Base-by-base conservation (phyloP, 352 stramenopile species). In the Phytophthora pisi region DNA sequence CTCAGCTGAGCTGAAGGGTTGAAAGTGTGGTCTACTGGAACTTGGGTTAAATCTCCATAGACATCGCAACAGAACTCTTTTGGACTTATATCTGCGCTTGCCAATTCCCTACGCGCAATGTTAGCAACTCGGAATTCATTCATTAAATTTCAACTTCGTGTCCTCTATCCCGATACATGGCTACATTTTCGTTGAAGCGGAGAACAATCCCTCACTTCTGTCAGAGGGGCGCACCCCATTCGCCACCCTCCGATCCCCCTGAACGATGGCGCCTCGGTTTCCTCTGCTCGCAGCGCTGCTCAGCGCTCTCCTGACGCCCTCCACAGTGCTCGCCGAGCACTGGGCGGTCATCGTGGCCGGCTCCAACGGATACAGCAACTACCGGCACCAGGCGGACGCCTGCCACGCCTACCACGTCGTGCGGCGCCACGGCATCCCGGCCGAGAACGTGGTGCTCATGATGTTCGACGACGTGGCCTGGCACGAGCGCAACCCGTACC, bases 331-430 rank as follows among this genome's bases (percentile, higher is more conserved):
- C 4, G 82, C 78, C 5, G 81, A 95, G 62, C 90, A 97, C 69
- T 98, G 91, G 91, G 93, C 91, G 5, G 78, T 98, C 38, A 96
- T 98, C 62, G 89, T 97, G 34, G 90, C 82, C 0, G 91, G 92
- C 26, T 98, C 90, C 28, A 82, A 70, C 24, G 91, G 92, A 52
- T 98, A 94, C 77, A 85, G 73, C 64, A 98, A 97, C 83, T 98
- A 98, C 76, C 77, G 91, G 28, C 93, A 98, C 77, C 90, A 97
- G 56, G 80, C 92, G 8, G 91, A 98, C 69, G 88, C 77, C 23
- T 96, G 88, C 59, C 93, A 97, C 66, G 91, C 90, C 18, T 98
- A 98, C 78, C 92, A 97, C 64, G 83, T 97, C 36, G 84, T 98
- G 40, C 83, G 84, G 1, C 78, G 80, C 49, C 90, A 97, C 64